phyloP scores from a whole-genome alignment of 2,329 filamentous ascomycete species.

The Chaetomium sp. region DNA sequence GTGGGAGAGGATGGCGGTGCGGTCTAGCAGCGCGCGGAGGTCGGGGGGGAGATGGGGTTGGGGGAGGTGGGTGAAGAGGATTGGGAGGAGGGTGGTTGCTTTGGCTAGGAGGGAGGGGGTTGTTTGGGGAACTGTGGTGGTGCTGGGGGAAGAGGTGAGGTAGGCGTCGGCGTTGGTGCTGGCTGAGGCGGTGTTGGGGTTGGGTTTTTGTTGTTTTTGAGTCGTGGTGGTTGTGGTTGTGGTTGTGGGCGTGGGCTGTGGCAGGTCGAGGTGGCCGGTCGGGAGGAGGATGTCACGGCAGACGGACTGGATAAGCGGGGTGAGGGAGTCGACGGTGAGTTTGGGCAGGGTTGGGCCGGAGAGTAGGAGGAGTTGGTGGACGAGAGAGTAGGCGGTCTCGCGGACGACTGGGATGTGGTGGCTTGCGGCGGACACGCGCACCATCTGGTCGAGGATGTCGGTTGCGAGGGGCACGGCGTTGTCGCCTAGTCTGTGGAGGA shows the following conservation, averaged over 20 bases:
- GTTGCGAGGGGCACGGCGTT: constrained; percentile 55
- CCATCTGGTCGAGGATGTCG: constrained; percentile 62
- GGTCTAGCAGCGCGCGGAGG: constrained; percentile 69
- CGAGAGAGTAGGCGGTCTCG: constrained; percentile 51
- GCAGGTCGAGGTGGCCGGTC: constrained; percentile 39
- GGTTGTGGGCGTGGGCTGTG: constrained; percentile 30
- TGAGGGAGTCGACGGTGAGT: constrained; percentile 56
- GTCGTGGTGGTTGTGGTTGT: constrained; percentile 29
- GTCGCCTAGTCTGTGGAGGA: constrained; percentile 53
- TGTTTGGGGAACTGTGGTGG: not conserved
- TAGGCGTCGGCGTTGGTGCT: constrained; percentile 67
- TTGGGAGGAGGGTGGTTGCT: constrained; percentile 58
- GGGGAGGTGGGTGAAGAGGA: constrained; percentile 56
- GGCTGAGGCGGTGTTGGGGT: constrained; percentile 26
- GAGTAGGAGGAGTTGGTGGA: constrained; percentile 51
- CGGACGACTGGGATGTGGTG: constrained; percentile 51
- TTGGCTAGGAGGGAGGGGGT: constrained; percentile 35
- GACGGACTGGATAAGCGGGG: constrained; percentile 56
- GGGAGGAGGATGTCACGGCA: constrained; percentile 66
- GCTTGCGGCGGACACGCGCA: constrained; percentile 61
- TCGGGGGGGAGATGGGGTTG: constrained; percentile 63
- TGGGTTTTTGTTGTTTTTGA: constrained; percentile 28
- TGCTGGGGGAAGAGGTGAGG: constrained; percentile 40
- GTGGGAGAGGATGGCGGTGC: constrained; percentile 66
- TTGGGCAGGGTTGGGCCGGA: constrained; percentile 63